Base-by-base conservation (phyloP, 345 rosid genomes). In the Odontarrhena argentea region DNA sequence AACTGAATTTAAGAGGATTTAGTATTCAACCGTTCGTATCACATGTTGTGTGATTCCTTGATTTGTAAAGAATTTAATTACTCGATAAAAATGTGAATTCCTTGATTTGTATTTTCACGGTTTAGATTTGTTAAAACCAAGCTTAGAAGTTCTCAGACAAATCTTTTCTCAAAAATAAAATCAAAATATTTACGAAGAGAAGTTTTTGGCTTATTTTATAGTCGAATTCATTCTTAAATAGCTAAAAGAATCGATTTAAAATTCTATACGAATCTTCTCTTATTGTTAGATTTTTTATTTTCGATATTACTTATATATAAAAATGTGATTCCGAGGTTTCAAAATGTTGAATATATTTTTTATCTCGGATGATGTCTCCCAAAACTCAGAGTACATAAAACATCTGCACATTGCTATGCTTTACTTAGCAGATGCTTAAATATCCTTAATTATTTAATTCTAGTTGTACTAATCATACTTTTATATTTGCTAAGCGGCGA, bases 401-500 rank as follows among this genome's bases (percentile, higher is more conserved):
- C 15, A 40, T n/a, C 2, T 51, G 8, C 60, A 53, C 43, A 18
- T 30, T 42, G 8, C 3, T 53, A 42, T 44, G 45, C 5, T 65
- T 18, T 38, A 38, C 1, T 38, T 26, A 9, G 15, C 41, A 42
- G 4, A 54, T 66, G 60, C 0, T 44, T 52, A 11, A 9, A 1
- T 22, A 24, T 22, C 8, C n/a, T 2, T 35, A 6, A 9, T 44
- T 13, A 9, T 24, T 46, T n/a, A 34, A 55, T 5, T 38, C 0
- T 57, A 1, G n/a, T 26, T 46, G 47, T 37, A 4, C 42, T 26
- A 37, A 40, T 37, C 28, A 9, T 9, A 66, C 5, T 10, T 0
- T 15, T 34, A 56, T 47, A 35, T 3, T 46, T 37, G 10, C 18
- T 18, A 12, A 30, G 28, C 56, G 63, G 55, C 30, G 63, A 67